Evolutionary conservation across 2,329 filamentous ascomycete species (phyloP), one percentile per base, ranked within the genome.

Genomic region (Aureobasidium sp.): DNA sequence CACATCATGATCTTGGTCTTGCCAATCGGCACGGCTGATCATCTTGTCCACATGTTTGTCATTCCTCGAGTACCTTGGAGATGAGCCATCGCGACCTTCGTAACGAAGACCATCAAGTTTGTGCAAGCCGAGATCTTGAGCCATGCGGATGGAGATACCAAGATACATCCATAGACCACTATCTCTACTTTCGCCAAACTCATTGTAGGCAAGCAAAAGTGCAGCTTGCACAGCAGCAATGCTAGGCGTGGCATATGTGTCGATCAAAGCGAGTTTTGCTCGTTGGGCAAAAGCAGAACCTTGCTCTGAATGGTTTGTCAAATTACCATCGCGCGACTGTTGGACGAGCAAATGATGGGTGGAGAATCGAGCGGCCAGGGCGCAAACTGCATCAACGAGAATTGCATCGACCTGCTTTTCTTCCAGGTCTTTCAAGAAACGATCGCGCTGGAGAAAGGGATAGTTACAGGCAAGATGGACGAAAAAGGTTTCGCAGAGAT

Each of bases 151-250:
- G 0, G 91, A 87, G 57, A 93, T 87, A 0, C 91, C 91, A 1
- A 96, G 79, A 70, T 95, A 96, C 90, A 96, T 95, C 91, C 91
- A 96, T 7, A 96, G 75, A 0, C 90, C 90, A 71, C 90, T 95
- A 70, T 96, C 91, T 68, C 92, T 89, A 66, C 90, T 90, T 12
- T 89, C 89, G 1, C 91, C 91, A 67, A 96, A 96, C 47, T 92
- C 88, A 67, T 95, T 90, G 70, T 96, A 96, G 0, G 90, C 91
- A 75, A 96, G 84, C 31, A 96, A 77, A 12, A 96, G 75, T 53
- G 88, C 91, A 0, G 91, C 90, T 68, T 96, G 91, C 0, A 94
- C 89, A 11, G 90, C 90, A 27, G 88, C 88, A 1, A 95, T 86
- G 2, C 87, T 91, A 0, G 91, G 91, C 64, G 88, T 94, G 0